Evolutionary conservation across 2,329 filamentous ascomycete genomes (phyloP).

Genomic region (Nemania diffusa): DNA sequence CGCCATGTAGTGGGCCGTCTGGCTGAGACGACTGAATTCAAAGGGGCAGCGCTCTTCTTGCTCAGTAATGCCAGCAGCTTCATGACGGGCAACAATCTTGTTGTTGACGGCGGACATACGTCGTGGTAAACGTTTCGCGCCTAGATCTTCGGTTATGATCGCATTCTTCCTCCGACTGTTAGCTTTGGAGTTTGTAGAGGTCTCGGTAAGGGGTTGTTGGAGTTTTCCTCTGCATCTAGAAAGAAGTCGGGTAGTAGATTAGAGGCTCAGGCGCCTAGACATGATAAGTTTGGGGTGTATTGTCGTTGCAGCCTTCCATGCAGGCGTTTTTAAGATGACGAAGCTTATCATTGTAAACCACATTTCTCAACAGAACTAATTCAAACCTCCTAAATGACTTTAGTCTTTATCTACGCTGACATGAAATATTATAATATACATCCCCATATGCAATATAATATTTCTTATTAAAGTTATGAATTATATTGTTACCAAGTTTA

Average conservation of each 20-base stretch:
- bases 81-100: slow-evolving; percentile 55
- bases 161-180: background rate
- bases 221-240: background rate
- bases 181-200: slow-evolving; percentile 8
- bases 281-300: background rate
- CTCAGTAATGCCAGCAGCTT: slow-evolving; percentile 71
- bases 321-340: too few species aligned
- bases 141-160: background rate
- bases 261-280: background rate
- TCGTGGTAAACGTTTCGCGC: slow-evolving; percentile 26
- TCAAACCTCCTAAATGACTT: too few species aligned
- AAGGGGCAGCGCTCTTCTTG: slow-evolving; percentile 69
- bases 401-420: too few species aligned
- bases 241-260: background rate
- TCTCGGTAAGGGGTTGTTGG: background rate
- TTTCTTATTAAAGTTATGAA: background rate
- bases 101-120: slow-evolving; percentile 41
- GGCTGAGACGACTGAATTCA: slow-evolving; percentile 67
- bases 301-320: too few species aligned
- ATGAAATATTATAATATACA: too few species aligned
- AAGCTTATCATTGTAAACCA: too few species aligned
- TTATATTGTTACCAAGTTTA: background rate
- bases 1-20: slow-evolving; percentile 60
- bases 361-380: too few species aligned
- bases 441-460: background rate